Evolutionary conservation across 192 early-diverging fungal genomes (phyloP), one percentile per base, ranked within the genome.

Genomic region (Funneliformis geosporum): DNA sequence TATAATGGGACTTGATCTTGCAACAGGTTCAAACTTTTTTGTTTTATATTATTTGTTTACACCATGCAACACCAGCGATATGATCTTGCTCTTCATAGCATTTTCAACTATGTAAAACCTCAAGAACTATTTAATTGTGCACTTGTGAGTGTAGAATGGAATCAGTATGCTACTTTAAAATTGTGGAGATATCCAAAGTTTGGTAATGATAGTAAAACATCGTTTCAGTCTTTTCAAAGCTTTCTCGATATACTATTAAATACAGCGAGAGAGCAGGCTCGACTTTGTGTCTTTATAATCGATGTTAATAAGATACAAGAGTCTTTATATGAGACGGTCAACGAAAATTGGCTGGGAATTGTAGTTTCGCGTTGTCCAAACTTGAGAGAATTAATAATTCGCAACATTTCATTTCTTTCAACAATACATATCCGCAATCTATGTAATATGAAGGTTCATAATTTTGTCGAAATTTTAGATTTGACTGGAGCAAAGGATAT

Each of bases 271-370:
- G 67, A 69, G 8, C 67, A 69, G 42, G 42, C 67, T n/a, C 33
- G 39, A 9, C n/a, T 40, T 14, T 42, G 33, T 43, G n/a, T 69
- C 8, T 21, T 43, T 43, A 43, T n/a, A 2, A 44, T 69, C 42
- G 67, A 69, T 69, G 39, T 69, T 69, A 69, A n/a, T 44, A 8
- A 69, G 21, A 21, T 69, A 5, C 33, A 69, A 42, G 67, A 69
- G 8, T 21, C 67, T n/a, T 69, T 69, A 69, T 69, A 69, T 25
- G 67, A 69, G 8, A 44, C 67, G 10, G n/a, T 69, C 2, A n/a
- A 69, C n/a, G 67, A 69, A 43, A 43, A 43, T 69, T 69, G 67
- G 67, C 42, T 69, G 28, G n/a, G 14, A 69, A 43, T 69, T 43
- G 40, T 43, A 1, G 40, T 69, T 69, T 16, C n/a, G 21, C 67